A percentile compares a stretch with the other conserved stretches of the same genome.
phyloP scores from a whole-genome alignment of 192 early-diverging fungal species.

The Allomyces macrogynus region DNA sequence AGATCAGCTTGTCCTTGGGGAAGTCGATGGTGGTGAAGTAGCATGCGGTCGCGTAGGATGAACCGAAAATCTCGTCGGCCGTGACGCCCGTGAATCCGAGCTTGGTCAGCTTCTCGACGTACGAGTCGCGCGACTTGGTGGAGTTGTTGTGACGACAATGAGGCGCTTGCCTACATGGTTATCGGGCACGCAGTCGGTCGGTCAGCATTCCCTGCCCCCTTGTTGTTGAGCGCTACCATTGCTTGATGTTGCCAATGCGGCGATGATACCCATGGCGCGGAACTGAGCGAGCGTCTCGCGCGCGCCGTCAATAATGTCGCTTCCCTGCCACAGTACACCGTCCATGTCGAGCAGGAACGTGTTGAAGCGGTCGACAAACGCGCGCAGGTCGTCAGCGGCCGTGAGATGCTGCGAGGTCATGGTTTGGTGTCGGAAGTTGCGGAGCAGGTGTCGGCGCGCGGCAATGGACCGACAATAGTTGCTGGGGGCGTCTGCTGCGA shows the following conservation, averaged over 20 bases:
- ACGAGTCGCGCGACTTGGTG: conserved; percentile 60
- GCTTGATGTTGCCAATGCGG: not conserved
- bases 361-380: conserved; percentile 58
- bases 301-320: conserved; percentile 41
- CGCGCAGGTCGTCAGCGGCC: conserved; percentile 23
- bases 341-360: conserved; percentile 96
- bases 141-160: conserved; percentile 99
- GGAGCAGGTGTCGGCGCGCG: too few relatives aligned
- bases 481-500: too few relatives aligned
- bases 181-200: not conserved
- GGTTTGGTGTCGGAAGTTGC: too few relatives aligned
- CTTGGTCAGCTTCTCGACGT: conserved; percentile 60
- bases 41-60: conserved; percentile 76
- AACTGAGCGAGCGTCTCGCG: conserved; percentile 48
- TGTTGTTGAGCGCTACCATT: not conserved
- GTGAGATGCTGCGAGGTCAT: conserved; percentile 14
- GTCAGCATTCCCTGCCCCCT: conserved; percentile 2
- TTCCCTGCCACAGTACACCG: conserved; percentile 86
- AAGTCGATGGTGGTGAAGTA: conserved; percentile 71
- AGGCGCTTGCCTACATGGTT: conserved; percentile 48
- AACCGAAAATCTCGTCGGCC: conserved; percentile 80
- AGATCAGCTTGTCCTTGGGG: conserved; percentile 71
- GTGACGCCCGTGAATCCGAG: conserved; percentile 40
- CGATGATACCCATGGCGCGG: conserved; percentile 29
- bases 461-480: too few relatives aligned